These are phyloP conservation scores for Metschnikowia vanudenii DNA, from an alignment of 805 yeast species.

Conservation along the genomic window DNA sequence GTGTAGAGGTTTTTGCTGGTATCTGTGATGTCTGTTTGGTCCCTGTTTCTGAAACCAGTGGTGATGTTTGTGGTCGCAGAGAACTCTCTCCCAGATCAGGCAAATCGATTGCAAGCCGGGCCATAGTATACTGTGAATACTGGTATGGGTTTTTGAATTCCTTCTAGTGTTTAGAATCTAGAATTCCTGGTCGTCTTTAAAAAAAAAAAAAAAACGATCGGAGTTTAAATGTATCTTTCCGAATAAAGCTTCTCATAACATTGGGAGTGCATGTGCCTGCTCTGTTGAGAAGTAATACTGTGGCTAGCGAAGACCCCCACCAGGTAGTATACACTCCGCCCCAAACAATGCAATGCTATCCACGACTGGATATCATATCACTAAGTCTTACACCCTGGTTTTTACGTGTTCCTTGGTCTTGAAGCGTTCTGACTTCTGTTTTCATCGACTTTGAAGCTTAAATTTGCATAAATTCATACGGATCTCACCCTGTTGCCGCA, in stretches of 20 bases:
- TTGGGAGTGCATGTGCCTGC: conserved; percentile 6
- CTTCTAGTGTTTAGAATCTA: no score
- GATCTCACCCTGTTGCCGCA: neutral
- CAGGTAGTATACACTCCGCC: no score
- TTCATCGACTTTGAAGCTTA: neutral
- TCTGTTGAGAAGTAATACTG: neutral
- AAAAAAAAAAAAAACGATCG: no score
- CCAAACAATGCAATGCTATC: neutral
- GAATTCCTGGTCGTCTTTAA: no score
- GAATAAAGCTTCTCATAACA: neutral
- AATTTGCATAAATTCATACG: no score
- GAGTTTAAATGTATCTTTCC: neutral
- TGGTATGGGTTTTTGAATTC: no score
- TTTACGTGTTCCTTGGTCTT: no score
- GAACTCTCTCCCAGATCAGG: conserved; percentile 12
- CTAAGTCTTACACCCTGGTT: neutral
- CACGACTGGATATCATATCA: neutral
- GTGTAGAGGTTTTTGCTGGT: neutral
- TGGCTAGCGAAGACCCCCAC: no score
- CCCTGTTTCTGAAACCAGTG: neutral
- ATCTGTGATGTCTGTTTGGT: neutral
- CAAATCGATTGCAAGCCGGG: conserved; percentile 16
- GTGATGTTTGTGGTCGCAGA: neutral
- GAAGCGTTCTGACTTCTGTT: no score
- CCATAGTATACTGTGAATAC: conserved; percentile 17